A percentile compares a stretch with the other conserved stretches of the same genome.
phyloP scores from a whole-genome alignment of 768 basidiomycete genomes.

The Rickenella mellea region DNA sequence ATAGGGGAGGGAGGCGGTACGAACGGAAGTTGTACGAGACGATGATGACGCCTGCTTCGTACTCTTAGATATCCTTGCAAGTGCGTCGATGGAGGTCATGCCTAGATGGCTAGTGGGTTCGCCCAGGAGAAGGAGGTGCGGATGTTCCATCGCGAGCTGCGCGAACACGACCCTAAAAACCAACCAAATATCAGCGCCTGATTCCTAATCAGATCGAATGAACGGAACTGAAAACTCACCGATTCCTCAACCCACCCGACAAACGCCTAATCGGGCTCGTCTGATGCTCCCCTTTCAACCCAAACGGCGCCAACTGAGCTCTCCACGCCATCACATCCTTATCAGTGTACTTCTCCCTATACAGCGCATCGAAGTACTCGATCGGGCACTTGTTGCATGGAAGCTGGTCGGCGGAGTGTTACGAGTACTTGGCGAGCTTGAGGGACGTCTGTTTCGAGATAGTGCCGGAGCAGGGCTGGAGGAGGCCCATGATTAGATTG shows the following conservation, averaged over 20 bases:
- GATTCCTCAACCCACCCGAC: conserved; percentile 93
- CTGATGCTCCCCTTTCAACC: conserved; percentile 89
- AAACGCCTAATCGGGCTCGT: conserved; percentile 89
- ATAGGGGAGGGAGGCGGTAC: conserved; percentile 20
- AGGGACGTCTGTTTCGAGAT: conserved; percentile 81
- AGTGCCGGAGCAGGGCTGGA: conserved; percentile 78
- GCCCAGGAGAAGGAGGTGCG: conserved; percentile 83
- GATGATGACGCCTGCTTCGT: conserved; percentile 96
- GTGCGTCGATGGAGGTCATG: conserved; percentile 95
- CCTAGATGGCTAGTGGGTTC: conserved; percentile 97
- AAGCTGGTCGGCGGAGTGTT: conserved; percentile 97
- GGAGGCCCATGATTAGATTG: conserved; percentile 75
- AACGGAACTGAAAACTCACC: conserved; percentile 34
- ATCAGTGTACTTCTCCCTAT: conserved; percentile 79
- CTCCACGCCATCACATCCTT: conserved; percentile 91
- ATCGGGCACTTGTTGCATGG: conserved; percentile 87
- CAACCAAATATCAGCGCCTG: no score
- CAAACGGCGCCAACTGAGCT: conserved; percentile 90
- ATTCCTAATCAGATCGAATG: no score
- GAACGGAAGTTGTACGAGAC: conserved; percentile 98
- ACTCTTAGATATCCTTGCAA: conserved; percentile 92
- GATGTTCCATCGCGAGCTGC: conserved; percentile 94
- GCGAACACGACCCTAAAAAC: conserved; percentile 80
- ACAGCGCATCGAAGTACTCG: conserved; percentile 86
- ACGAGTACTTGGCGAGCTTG: conserved; percentile 97